Conservation (phyloP, 805 yeast species). For the Crinitomyces ghanaensis region DNA sequence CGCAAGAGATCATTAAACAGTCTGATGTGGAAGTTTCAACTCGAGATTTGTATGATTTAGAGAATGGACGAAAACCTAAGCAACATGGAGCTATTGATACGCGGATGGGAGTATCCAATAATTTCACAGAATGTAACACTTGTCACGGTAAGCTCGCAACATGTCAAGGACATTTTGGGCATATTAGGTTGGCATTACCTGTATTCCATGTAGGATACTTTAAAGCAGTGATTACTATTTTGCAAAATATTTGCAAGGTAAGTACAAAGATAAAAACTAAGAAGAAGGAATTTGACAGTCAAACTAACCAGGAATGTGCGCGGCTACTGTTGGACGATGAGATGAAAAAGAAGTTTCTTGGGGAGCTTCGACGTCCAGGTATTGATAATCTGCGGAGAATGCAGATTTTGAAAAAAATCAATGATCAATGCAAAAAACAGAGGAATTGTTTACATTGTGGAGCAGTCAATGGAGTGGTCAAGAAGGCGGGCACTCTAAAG, state of each 20-base stretch:
- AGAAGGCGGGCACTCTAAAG: constrained; percentile 92
- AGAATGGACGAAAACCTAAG: constrained; percentile 76
- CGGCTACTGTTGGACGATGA: constrained; percentile 62
- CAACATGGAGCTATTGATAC: constrained; percentile 82
- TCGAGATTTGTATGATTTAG: constrained; percentile 83
- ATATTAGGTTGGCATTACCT: constrained; percentile 82
- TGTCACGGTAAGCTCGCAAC: constrained; percentile 87
- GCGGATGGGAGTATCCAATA: constrained; percentile 81
- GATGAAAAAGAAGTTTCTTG: constrained; percentile 53
- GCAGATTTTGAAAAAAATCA: constrained; percentile 69
- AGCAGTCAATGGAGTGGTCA: constrained; percentile 90
- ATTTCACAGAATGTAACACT: constrained; percentile 74
- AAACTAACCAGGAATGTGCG: constrained; percentile 45
- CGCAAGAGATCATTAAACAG: constrained; percentile 83
- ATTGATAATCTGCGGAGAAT: constrained; percentile 85
- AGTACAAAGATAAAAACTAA: not conserved
- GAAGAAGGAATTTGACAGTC: not conserved
- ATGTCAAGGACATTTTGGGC: constrained; percentile 98
- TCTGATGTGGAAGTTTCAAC: constrained; percentile 90
- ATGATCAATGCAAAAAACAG: constrained; percentile 93
- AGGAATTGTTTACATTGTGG: constrained; percentile 82
- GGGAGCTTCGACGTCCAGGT: constrained; percentile 78
- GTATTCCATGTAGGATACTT: constrained; percentile 97
- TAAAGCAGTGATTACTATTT: constrained; percentile 75
- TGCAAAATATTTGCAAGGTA: constrained; percentile 78